These are phyloP conservation scores for Tylopilus balloui DNA, from an alignment of 768 basidiomycete species.

Conservation along the genomic window DNA sequence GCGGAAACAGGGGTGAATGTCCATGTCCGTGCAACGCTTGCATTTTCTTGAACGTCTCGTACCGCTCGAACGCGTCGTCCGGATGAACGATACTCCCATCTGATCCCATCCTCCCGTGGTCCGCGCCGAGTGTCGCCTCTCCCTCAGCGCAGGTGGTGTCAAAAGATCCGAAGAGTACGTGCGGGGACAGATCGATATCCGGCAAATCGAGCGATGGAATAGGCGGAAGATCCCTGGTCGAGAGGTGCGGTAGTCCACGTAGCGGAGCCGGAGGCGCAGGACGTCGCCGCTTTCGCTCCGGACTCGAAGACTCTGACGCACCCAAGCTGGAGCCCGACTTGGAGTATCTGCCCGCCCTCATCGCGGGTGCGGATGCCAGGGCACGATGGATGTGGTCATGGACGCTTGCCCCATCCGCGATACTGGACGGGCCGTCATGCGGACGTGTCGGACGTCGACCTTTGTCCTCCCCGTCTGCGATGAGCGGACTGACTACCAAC, in stretches of 20 bases:
- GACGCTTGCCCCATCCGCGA: neutral
- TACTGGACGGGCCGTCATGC: slow-evolving; percentile 23
- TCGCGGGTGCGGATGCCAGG: neutral
- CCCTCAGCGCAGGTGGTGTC: neutral
- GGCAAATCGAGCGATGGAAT: slow-evolving; percentile 36
- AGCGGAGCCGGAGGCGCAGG: slow-evolving; percentile 25
- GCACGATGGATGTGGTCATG: neutral
- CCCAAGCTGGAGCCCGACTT: slow-evolving; percentile 14
- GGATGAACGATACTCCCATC: slow-evolving; percentile 32
- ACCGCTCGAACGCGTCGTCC: slow-evolving; percentile 87
- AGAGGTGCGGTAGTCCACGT: slow-evolving; percentile 12
- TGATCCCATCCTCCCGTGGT: slow-evolving; percentile 9
- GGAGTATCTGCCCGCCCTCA: slow-evolving; percentile 1
- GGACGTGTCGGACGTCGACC: neutral
- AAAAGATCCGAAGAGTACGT: neutral
- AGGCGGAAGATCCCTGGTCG: slow-evolving; percentile 52
- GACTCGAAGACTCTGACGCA: slow-evolving; percentile 39
- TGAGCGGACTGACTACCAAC: slow-evolving; percentile 55
- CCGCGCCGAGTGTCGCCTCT: neutral
- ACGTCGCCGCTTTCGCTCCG: slow-evolving; percentile 24
- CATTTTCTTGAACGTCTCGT: slow-evolving; percentile 73
- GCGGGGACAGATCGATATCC: slow-evolving; percentile 10
- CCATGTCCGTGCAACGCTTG: slow-evolving; percentile 28
- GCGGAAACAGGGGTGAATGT: slow-evolving; percentile 5
- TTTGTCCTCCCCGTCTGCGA: neutral